Percentiles rank a stretch among this genome's conserved stretches.
Evolutionary conservation across 2,329 filamentous ascomycete species (phyloP).

Genomic region (Xylaria sp.): DNA sequence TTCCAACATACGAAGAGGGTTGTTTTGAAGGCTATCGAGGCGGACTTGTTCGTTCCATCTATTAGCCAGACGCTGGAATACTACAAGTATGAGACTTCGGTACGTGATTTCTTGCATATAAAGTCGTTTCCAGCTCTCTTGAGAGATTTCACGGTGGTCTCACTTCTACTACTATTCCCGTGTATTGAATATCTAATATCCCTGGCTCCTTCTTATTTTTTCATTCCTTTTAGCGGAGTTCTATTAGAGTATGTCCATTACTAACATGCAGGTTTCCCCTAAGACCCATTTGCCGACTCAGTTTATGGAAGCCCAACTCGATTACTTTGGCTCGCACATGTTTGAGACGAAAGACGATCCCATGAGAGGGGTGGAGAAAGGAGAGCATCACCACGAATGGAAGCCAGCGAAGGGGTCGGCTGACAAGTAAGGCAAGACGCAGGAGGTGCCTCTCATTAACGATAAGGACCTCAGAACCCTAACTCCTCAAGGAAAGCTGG

Average conservation of each 20-base stretch:
- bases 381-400: slow-evolving; percentile 74
- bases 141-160: neutral
- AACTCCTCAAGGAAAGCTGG: neutral
- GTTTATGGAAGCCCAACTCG: slow-evolving; percentile 77
- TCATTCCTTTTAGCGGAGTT: neutral
- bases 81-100: slow-evolving; percentile 69
- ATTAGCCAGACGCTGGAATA: slow-evolving; percentile 73
- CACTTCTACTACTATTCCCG: neutral
- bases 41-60: slow-evolving; percentile 69
- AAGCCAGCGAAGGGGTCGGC: slow-evolving; percentile 51
- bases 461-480: neutral
- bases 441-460: too few relatives aligned
- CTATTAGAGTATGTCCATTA: neutral
- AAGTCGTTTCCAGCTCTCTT: neutral
- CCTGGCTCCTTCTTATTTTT: neutral
- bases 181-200: neutral
- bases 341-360: slow-evolving; percentile 69
- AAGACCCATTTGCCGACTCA: slow-evolving; percentile 69
- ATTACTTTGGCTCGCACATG: slow-evolving; percentile 76
- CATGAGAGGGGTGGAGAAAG: slow-evolving; percentile 62
- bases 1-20: slow-evolving; percentile 66
- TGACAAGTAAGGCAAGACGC: slow-evolving; percentile 18
- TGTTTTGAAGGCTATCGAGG: slow-evolving; percentile 63
- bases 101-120: slow-evolving; percentile 10
- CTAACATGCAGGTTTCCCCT: neutral